Base-by-base conservation (phyloP, 805 yeast genomes). In the Wickerhamiella sorbophila region DNA sequence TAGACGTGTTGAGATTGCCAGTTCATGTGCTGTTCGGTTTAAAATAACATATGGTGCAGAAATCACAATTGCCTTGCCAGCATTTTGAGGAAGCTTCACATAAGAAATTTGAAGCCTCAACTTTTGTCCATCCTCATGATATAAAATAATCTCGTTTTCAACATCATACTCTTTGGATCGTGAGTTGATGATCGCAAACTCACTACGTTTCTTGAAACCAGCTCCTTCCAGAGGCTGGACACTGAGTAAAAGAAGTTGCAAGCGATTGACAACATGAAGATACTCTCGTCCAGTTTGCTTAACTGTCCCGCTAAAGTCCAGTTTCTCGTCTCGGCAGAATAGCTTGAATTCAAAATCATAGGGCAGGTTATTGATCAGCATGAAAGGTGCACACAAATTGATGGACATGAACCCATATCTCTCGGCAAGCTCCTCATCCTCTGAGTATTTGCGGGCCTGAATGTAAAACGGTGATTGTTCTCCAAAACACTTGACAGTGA, bases 381-480 rank as follows among this genome's bases (percentile, higher is more conserved):
- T 83, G 36, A 91, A 61, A 0, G 98, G 97, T 0, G 97, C 84
- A 0, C 91, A 75, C 5, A 91, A 62, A 3, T 76, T 70, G 19
- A 91, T 62, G 6, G 67, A 70, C 82, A 88, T 71, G 52, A 83
- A 91, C 0, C 98, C 98, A 53, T 84, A 93, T 1, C 82, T 70
- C 44, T 69, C 66, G 0, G 82, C 71, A 20, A 86, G 62, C 0
- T 85, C 86, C 48, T 83, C 93, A n/a, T 70, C 66, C 15, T 63
- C 57, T 48, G 36, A 64, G 59, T 1, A 88, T 85, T 49, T 74
- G 79, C 0, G 79, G 80, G 49, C 38, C 38, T 81, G 88, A 61
- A 82, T 79, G 52, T 71, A 79, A 56, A 74, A 81, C 1, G 69
- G 58, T 0, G 74, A 65, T 15, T 40, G 58, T 1, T 55, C 51